Evolutionary conservation across 805 yeast species (phyloP), one percentile per base, ranked within the genome.

Genomic region (Kuraishia piskuri): DNA sequence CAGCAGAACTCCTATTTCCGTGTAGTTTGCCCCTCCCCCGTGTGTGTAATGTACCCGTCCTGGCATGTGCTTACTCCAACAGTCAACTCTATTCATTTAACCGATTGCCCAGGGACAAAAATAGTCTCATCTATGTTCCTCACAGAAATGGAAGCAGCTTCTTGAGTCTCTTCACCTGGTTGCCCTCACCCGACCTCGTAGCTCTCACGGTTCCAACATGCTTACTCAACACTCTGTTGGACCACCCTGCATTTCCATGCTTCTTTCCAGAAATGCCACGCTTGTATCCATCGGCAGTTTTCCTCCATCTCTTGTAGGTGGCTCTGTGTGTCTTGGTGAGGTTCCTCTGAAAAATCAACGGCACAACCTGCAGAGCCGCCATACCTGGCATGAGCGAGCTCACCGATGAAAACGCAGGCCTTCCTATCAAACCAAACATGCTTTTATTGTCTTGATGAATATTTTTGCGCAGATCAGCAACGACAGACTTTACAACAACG

Each of bases 171-270:
- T 79, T 80, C 50, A 79, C 72, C 63, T 86, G 90, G 22, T 75
- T 71, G 22, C 74, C 71, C 49, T 79, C 75, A 8, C 78, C 80
- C 59, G 61, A 74, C 57, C 67, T 67, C 26, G 70, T 75, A 45
- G 83, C 88, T 59, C 70, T 65, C 7, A 76, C 80, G 59, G 76
- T 85, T 26, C 82, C 86, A 58, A 82, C 79, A 68, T 86, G 74
- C 61, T 76, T 77, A 56, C 80, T 73, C 62, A 86, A 69, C 23
- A 79, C 74, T 51, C 83, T 76, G 46, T 79, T 72, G 31, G 90
- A 78, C 86, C 94, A 91, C 22, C 96, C 91, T 1, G 90, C 88
- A 63, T 91, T 91, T 51, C 97, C 97, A 67, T 91, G 97, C 59
- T 88, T 86, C 72, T 96, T 81, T 10, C 96, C 96, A 21, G 95